Evolutionary conservation across 352 stramenopile genomes (phyloP).

Genomic region (Globisporangium takayamanum): DNA sequence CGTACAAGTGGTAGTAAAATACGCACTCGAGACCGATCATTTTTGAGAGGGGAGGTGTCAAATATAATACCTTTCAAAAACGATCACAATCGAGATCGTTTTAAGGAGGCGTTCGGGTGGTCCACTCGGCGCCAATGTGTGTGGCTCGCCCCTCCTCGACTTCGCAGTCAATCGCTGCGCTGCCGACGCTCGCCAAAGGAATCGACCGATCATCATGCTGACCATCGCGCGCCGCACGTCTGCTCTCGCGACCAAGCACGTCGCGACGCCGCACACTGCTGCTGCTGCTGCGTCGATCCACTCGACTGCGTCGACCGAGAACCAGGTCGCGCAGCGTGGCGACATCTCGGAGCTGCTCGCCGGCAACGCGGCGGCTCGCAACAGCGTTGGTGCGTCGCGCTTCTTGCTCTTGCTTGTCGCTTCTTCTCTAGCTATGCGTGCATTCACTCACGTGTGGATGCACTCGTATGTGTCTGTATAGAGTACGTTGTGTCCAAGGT

Average conservation of each 20-base stretch:
- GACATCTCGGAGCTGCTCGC: conserved; percentile 67
- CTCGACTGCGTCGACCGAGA: conserved; percentile 21
- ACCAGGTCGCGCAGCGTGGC: conserved; percentile 38
- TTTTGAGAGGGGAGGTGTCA: too few species aligned
- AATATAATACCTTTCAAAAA: background rate
- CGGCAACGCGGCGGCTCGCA: conserved; percentile 61
- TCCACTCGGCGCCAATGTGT: conserved; percentile 1
- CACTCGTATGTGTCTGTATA: conserved; percentile 12
- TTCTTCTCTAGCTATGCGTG: background rate
- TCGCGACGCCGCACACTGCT: conserved; percentile 12
- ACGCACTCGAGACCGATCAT: too few species aligned
- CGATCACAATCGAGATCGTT: background rate
- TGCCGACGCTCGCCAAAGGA: conserved; percentile 1
- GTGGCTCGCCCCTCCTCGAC: conserved; percentile 1
- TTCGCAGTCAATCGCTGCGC: conserved; percentile 3
- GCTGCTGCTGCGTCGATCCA: conserved; percentile 22
- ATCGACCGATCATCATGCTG: conserved; percentile 22
- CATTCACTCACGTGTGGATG: background rate
- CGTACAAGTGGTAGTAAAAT: too few species aligned
- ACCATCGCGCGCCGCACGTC: conserved; percentile 30
- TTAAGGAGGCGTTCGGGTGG: conserved; percentile 7
- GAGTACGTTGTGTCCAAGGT: conserved; percentile 97
- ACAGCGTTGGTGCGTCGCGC: conserved; percentile 60
- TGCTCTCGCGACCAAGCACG: conserved; percentile 18
- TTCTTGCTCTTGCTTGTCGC: background rate